Evolutionary conservation across 441 rosid species (phyloP).

Genomic region (Bocquillonia castaneifolia): DNA sequence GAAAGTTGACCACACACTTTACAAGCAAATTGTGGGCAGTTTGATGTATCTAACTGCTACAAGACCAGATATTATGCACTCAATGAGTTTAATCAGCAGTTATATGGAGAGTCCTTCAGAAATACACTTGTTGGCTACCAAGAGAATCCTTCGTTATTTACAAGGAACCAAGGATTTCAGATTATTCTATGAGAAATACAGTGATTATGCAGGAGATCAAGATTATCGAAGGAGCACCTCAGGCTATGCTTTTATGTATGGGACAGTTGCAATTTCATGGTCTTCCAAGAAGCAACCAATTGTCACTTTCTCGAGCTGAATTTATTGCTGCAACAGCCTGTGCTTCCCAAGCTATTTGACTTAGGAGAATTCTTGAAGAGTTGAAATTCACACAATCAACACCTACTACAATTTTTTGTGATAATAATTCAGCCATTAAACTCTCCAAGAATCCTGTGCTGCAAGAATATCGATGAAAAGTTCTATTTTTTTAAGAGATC

Average conservation of each 20-base stretch:
- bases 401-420: too few relatives aligned
- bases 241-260: not conserved
- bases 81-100: not conserved
- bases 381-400: too few relatives aligned
- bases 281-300: not conserved
- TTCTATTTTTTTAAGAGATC: not conserved
- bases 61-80: not conserved
- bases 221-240: not conserved
- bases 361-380: too few relatives aligned
- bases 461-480: not conserved
- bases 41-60: not conserved
- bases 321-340: not conserved
- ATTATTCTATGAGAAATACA: not conserved
- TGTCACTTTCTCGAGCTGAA: not conserved
- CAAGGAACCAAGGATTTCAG: not conserved
- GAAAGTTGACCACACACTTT: not conserved
- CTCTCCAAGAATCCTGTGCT: not conserved
- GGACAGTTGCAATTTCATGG: not conserved
- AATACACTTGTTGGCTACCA: not conserved
- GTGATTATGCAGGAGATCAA: not conserved
- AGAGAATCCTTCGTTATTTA: not conserved
- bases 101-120: not conserved
- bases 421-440: not conserved
- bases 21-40: not conserved
- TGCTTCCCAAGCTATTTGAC: too few relatives aligned